Conservation (phyloP, 441 rosid genomes). For the Jatropha podagrica region DNA sequence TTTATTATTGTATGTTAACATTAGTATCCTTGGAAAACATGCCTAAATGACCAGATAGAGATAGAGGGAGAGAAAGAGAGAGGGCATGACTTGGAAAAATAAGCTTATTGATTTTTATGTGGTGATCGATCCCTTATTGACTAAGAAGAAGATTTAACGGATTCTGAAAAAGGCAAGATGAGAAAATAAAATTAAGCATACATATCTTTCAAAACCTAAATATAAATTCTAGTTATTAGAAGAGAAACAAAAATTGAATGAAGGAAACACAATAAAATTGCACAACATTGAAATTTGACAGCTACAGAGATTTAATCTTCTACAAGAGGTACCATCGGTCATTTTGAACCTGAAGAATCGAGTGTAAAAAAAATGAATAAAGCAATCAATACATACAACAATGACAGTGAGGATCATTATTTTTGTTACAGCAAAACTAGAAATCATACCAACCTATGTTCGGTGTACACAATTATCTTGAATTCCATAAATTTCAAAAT, state of each 20-base stretch:
- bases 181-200: background rate
- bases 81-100: too few species aligned
- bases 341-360: background rate
- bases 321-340: background rate
- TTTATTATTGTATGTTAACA: too few species aligned
- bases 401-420: background rate
- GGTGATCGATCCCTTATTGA: background rate
- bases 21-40: too few species aligned
- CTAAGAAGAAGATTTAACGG: too few species aligned
- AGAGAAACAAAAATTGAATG: background rate
- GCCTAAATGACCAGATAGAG: background rate
- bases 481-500: too few species aligned
- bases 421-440: background rate
- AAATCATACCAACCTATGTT: background rate
- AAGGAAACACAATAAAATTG: constrained; percentile 12
- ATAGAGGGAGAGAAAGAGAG: too few species aligned
- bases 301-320: background rate
- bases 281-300: constrained; percentile 5
- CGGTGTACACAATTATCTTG: too few species aligned
- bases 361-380: background rate
- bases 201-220: constrained; percentile 8
- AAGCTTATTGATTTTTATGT: background rate
- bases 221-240: constrained; percentile 17
- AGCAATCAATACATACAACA: background rate
- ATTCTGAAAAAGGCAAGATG: background rate